phyloP scores from a whole-genome alignment of 1,284 basidiomycete species.

The Naganishia albida region DNA sequence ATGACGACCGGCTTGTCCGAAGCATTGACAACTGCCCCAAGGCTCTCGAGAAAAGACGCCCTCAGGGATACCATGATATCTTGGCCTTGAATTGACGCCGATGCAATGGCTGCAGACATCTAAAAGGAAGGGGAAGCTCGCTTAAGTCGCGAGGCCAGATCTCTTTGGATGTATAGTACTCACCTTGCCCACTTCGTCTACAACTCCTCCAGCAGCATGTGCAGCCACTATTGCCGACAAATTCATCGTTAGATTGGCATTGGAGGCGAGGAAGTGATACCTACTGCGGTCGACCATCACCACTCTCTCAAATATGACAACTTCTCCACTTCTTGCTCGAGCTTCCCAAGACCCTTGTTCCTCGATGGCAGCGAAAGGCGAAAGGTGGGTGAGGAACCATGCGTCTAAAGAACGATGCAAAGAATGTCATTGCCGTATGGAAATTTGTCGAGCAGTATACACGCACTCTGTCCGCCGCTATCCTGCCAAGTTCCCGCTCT shows the following conservation, averaged over 20 bases:
- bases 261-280: constrained; percentile 16
- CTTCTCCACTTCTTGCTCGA: constrained; percentile 38
- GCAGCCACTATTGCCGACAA: constrained; percentile 40
- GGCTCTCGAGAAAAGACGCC: constrained; percentile 38
- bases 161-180: not conserved
- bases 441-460: not conserved
- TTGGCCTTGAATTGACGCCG: constrained; percentile 32
- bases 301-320: constrained; percentile 45
- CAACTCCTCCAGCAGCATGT: constrained; percentile 42
- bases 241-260: not conserved
- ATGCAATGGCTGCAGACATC: constrained; percentile 47
- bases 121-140: constrained; percentile 25
- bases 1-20: constrained; percentile 45
- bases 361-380: constrained; percentile 44
- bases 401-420: constrained; percentile 38
- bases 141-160: not conserved
- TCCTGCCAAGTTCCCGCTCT: constrained; percentile 25
- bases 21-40: constrained; percentile 36
- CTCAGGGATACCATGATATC: constrained; percentile 44
- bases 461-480: constrained; percentile 15
- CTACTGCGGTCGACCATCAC: constrained; percentile 51
- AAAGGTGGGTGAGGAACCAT: constrained; percentile 43
- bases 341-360: constrained; percentile 44
- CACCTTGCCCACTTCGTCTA: constrained; percentile 46
- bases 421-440: too few relatives aligned